phyloP scores from a whole-genome alignment of 1,284 basidiomycete species.

The Malassezia equina region DNA sequence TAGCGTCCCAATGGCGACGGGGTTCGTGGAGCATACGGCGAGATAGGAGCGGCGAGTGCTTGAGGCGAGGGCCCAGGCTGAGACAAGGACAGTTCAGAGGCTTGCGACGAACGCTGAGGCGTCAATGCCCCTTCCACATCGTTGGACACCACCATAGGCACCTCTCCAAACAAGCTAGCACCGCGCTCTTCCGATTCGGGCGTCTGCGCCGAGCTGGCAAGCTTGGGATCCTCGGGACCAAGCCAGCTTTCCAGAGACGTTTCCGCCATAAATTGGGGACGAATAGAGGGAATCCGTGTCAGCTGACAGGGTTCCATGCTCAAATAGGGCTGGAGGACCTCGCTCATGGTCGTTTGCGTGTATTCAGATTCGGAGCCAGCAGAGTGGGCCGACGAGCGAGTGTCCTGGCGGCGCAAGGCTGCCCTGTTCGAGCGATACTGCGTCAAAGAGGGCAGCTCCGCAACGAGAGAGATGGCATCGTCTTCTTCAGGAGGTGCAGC shows the following conservation, averaged over 20 bases:
- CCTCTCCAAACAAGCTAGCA: not conserved
- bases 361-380: not conserved
- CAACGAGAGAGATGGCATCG: not conserved
- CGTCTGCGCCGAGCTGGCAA: not conserved
- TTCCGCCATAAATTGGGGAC: constrained; percentile 33
- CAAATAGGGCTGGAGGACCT: constrained; percentile 3
- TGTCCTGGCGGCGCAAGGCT: not conserved
- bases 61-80: not conserved
- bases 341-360: constrained; percentile 5
- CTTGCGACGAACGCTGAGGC: not conserved
- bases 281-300: constrained; percentile 29
- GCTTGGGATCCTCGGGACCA: constrained; percentile 11
- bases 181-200: not conserved
- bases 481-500: not conserved
- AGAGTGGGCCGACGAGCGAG: constrained; percentile 9
- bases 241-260: constrained; percentile 39
- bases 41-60: not conserved
- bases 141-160: not conserved
- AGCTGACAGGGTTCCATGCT: not conserved
- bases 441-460: not conserved
- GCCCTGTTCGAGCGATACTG: not conserved
- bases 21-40: constrained; percentile 5
- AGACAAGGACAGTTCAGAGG: not conserved
- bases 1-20: constrained; percentile 3
- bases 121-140: not conserved